Conservation (phyloP, 257 asterid genomes). For the Capsicum chinense region DNA sequence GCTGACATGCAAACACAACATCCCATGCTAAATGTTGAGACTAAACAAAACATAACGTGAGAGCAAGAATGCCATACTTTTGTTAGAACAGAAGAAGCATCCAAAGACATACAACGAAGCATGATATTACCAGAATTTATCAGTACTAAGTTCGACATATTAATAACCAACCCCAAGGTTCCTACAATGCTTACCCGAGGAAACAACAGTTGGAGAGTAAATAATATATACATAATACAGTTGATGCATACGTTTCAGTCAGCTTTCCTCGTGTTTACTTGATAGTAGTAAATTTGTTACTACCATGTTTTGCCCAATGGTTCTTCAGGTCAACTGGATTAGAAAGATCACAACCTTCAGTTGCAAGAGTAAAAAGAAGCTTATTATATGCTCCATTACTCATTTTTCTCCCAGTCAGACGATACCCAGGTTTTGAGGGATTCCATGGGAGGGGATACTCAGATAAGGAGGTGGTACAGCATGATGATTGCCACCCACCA, state of each 20-base stretch:
- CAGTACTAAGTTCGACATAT: background rate
- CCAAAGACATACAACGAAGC: background rate
- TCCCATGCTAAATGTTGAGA: background rate
- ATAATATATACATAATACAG: constrained; percentile 6
- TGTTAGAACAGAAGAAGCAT: background rate
- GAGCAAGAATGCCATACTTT: background rate
- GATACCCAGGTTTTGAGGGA: constrained; percentile 42
- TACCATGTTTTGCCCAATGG: constrained; percentile 48
- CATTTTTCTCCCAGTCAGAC: constrained; percentile 48
- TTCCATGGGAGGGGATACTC: constrained; percentile 49
- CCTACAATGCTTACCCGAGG: background rate
- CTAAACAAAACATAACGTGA: background rate
- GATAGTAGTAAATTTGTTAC: constrained; percentile 44
- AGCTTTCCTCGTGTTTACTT: constrained; percentile 28
- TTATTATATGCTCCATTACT: constrained; percentile 44
- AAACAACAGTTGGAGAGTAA: constrained; percentile 7
- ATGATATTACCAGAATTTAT: constrained; percentile 7
- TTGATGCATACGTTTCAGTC: background rate
- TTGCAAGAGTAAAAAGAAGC: constrained; percentile 43
- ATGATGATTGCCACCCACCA: constrained; percentile 50
- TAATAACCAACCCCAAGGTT: background rate
- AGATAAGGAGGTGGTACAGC: constrained; percentile 46
- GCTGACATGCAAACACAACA: background rate
- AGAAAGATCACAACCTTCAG: constrained; percentile 49
- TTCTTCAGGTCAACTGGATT: constrained; percentile 45